Percentiles rank a stretch among this genome's conserved stretches.
Evolutionary conservation across 2,329 filamentous ascomycete genomes (phyloP).

Genomic region (Trichoderma cornu-damae): DNA sequence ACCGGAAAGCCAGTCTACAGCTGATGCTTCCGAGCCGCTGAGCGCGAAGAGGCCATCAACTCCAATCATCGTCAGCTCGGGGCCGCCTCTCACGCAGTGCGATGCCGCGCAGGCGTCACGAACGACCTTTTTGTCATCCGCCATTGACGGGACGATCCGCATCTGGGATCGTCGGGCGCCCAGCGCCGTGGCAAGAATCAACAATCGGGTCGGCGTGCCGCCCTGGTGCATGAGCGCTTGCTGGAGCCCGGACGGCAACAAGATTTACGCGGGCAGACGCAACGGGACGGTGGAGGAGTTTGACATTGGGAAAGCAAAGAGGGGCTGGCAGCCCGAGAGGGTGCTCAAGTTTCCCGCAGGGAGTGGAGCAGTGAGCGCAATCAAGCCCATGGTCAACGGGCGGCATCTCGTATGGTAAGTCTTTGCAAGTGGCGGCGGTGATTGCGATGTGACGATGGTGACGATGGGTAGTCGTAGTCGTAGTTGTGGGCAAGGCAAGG

Average conservation of each 20-base stretch:
- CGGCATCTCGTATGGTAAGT: constrained; percentile 74
- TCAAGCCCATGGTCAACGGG: constrained; percentile 87
- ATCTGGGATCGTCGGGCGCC: constrained; percentile 84
- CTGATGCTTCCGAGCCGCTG: neutral
- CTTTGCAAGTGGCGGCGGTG: neutral
- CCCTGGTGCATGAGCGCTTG: constrained; percentile 98
- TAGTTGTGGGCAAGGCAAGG: too few species aligned
- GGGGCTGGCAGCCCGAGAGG: constrained; percentile 67
- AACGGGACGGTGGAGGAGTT: constrained; percentile 96
- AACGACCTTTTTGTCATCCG: constrained; percentile 80
- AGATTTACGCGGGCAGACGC: constrained; percentile 83
- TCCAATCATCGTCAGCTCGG: constrained; percentile 32
- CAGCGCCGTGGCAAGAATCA: constrained; percentile 73
- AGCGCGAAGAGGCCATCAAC: constrained; percentile 25
- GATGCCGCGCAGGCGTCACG: constrained; percentile 60
- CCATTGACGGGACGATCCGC: constrained; percentile 81
- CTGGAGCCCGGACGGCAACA: constrained; percentile 94
- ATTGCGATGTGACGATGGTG: neutral
- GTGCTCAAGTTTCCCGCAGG: constrained; percentile 84
- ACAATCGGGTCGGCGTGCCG: constrained; percentile 67
- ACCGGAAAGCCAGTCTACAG: neutral
- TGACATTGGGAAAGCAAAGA: constrained; percentile 67
- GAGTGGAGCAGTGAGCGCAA: constrained; percentile 81
- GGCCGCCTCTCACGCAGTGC: constrained; percentile 37
- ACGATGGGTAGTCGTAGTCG: too few species aligned